phyloP scores from a whole-genome alignment of 2,329 filamentous ascomycete genomes.

The Neocatenulostroma microsporum region DNA sequence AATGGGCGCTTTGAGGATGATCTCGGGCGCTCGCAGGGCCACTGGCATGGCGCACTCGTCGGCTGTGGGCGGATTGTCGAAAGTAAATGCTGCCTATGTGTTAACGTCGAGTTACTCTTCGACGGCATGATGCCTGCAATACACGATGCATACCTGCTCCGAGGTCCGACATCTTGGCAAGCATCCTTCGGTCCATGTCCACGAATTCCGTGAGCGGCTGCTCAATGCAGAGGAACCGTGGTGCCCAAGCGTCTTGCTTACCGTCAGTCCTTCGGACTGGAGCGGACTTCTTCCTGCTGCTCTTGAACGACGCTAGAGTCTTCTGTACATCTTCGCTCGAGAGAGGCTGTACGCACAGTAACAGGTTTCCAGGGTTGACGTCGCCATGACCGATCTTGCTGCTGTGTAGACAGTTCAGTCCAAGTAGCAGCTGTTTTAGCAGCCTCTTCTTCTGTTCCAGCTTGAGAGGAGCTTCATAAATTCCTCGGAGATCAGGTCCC shows the following conservation, averaged over 20 bases:
- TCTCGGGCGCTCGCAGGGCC: constrained; percentile 3
- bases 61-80: not conserved
- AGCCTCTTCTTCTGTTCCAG: no score
- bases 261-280: constrained; percentile 1
- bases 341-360: no score
- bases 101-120: not conserved
- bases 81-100: not conserved
- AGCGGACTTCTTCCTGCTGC: no score
- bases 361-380: no score
- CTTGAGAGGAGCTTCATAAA: no score
- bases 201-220: constrained; percentile 1
- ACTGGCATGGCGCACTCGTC: constrained; percentile 2
- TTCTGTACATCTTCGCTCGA: no score
- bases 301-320: no score
- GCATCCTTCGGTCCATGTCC: not conserved
- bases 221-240: not conserved
- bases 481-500: no score
- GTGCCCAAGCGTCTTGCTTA: constrained; percentile 2
- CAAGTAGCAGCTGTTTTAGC: no score
- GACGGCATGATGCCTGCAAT: not conserved
- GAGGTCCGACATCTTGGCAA: not conserved
- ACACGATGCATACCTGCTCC: not conserved
- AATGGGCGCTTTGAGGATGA: not conserved
- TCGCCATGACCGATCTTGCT: no score
- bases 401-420: no score